Evolutionary conservation across 208 protist species (phyloP), one percentile per base, ranked within the genome.

Genomic region (Acanthamoeba royreba): DNA sequence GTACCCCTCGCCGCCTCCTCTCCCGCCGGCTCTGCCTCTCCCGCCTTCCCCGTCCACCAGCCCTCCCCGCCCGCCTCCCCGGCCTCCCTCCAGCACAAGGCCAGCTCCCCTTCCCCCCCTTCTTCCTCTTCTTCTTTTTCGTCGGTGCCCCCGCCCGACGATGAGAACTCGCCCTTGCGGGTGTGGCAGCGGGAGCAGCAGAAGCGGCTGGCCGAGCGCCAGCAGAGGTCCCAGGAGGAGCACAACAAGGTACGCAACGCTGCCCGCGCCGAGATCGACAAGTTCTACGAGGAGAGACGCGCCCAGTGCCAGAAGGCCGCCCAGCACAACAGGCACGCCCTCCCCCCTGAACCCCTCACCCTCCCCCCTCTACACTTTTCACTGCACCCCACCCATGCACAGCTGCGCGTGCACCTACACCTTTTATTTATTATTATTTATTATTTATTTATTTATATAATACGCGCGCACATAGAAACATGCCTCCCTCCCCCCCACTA

Each of bases 241-340:
- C 81, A 88, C 45, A 47, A 88, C 33, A 88, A 88, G n/a, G 52
- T 63, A 22, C 81, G 81, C 46, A 47, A 40, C 8, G 52, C 49
- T 28, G 81, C 81, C 33, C 4, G 81, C 15, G 45, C 81, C 19
- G 81, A 88, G 40, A 88, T 88, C n/a, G 81, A 88, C 52, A 88
- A 88, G 81, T 88, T 88, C 81, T 88, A 88, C 45, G 81, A 88
- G 81, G 81, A 88, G 35, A 88, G 81, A 28, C 81, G 81, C 81
- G 45, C 52, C 45, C 52, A 88, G 35, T 31, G 81, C 28, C 45
- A 88, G 5, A 52, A 88, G 11, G 46, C 40, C n/a, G 61, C 61
- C 13, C 25, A 61, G 15, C 45, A 88, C 31, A 88, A 88, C 46
- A 55, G 81, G 81, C 38, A 15, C 45, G 5, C 40, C 11, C 11